Evolutionary conservation across 768 basidiomycete species (phyloP).

Genomic region (Rhodocollybia butyracea): DNA sequence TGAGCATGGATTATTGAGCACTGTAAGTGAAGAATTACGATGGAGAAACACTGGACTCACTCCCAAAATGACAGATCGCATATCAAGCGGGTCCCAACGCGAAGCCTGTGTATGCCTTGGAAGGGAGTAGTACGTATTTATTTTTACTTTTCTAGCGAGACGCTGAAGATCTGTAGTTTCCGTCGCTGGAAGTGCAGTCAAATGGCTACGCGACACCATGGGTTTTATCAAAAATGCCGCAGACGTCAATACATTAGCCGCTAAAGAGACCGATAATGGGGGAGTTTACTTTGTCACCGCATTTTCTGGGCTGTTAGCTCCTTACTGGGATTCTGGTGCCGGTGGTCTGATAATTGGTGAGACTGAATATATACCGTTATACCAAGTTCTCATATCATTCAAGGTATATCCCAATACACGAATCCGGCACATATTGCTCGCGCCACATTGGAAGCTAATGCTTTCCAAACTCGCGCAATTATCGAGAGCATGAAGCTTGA

Average conservation of each 20-base stretch:
- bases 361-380: slow-evolving; percentile 7
- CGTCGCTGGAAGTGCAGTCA: slow-evolving; percentile 93
- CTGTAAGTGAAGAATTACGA: slow-evolving; percentile 41
- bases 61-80: slow-evolving; percentile 56
- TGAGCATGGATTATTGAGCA: slow-evolving; percentile 83
- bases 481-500: slow-evolving; percentile 95
- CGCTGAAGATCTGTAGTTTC: slow-evolving; percentile 50
- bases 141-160: background rate
- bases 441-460: slow-evolving; percentile 93
- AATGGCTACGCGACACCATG: slow-evolving; percentile 95
- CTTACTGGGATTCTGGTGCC: slow-evolving; percentile 96
- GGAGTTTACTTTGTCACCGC: slow-evolving; percentile 97
- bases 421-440: slow-evolving; percentile 91
- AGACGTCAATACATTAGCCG: slow-evolving; percentile 85
- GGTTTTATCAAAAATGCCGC: slow-evolving; percentile 71
- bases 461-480: slow-evolving; percentile 93
- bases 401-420: slow-evolving; percentile 82
- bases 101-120: slow-evolving; percentile 88
- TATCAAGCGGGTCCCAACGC: slow-evolving; percentile 80
- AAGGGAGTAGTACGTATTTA: slow-evolving; percentile 77
- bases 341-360: slow-evolving; percentile 80
- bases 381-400: background rate
- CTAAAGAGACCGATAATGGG: slow-evolving; percentile 71
- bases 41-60: background rate
- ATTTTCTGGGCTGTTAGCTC: slow-evolving; percentile 93